A percentile compares a stretch with the other conserved stretches of the same genome.
Conservation (phyloP, 1,284 basidiomycete genomes). For the Anthracocystis setariae region DNA sequence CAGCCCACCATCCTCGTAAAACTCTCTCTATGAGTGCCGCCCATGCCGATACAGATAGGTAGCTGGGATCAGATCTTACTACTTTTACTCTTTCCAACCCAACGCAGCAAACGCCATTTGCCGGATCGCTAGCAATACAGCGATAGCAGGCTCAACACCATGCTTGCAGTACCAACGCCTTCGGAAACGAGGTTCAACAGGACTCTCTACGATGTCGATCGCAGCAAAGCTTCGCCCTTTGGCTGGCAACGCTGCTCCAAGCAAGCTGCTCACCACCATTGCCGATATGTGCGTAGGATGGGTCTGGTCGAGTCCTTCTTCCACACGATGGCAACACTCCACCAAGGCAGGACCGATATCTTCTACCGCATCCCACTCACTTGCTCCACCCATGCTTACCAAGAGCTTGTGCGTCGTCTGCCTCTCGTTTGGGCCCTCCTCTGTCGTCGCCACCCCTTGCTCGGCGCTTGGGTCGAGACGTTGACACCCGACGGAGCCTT, state of each 20-base stretch:
- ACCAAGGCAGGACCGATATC: constrained; percentile 47
- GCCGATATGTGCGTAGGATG: constrained; percentile 40
- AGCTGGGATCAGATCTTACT: no score
- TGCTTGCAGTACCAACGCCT: constrained; percentile 23
- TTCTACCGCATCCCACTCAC: constrained; percentile 37
- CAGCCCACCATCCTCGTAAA: no score
- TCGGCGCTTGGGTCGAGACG: constrained; percentile 25
- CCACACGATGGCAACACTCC: constrained; percentile 44
- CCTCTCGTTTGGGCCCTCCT: constrained; percentile 43
- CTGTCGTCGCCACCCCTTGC: constrained; percentile 41
- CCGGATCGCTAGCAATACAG: not conserved
- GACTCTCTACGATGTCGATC: constrained; percentile 40
- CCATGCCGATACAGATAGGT: no score
- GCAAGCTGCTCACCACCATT: not conserved
- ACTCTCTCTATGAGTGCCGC: no score
- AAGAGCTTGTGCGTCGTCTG: constrained; percentile 25
- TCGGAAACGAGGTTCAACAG: constrained; percentile 31
- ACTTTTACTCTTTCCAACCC: no score
- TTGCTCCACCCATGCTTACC: constrained; percentile 14
- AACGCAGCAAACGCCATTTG: no score
- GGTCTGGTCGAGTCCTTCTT: constrained; percentile 50
- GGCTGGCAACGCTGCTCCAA: constrained; percentile 30
- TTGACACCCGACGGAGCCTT: constrained; percentile 24
- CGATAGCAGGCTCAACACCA: not conserved
- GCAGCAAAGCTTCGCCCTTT: constrained; percentile 37